These are phyloP conservation scores for Rhizopogon roseolus DNA, from an alignment of 768 basidiomycete species.

Conservation along the genomic window DNA sequence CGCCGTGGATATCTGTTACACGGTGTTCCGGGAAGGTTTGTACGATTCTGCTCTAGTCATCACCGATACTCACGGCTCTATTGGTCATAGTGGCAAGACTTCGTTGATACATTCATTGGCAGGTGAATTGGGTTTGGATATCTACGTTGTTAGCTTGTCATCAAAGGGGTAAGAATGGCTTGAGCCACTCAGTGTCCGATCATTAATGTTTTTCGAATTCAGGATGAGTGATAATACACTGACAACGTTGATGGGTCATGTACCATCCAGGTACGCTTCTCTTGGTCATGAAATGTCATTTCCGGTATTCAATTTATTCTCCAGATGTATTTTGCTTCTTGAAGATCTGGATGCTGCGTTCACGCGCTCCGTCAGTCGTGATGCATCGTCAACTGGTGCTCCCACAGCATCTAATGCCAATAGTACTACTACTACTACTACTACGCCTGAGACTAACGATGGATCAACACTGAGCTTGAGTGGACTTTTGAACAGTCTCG, in stretches of 20 bases:
- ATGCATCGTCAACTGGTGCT: constrained; percentile 69
- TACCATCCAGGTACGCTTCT: constrained; percentile 65
- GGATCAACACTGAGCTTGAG: constrained; percentile 83
- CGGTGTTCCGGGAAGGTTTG: constrained; percentile 80
- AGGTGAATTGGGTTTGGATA: constrained; percentile 82
- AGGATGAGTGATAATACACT: constrained; percentile 91
- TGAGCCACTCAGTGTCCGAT: constrained; percentile 5
- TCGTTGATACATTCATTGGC: constrained; percentile 83
- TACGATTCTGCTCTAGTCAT: not conserved
- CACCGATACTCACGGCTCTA: constrained; percentile 9
- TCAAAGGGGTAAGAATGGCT: constrained; percentile 65
- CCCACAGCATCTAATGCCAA: constrained; percentile 45
- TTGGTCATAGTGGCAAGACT: constrained; percentile 65
- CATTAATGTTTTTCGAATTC: constrained; percentile 5
- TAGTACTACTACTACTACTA: constrained; percentile 35
- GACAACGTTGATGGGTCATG: constrained; percentile 83
- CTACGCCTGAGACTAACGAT: constrained; percentile 49
- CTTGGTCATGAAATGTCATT: constrained; percentile 1
- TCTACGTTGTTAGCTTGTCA: constrained; percentile 86
- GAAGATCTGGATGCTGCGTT: constrained; percentile 94
- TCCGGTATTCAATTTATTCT: constrained; percentile 9
- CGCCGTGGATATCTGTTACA: constrained; percentile 81
- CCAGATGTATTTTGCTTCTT: constrained; percentile 85
- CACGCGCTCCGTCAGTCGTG: constrained; percentile 82
- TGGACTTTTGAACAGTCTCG: constrained; percentile 80